Evolutionary conservation across 2,329 filamentous ascomycete genomes (phyloP).

Genomic region (Madurella fahalii): DNA sequence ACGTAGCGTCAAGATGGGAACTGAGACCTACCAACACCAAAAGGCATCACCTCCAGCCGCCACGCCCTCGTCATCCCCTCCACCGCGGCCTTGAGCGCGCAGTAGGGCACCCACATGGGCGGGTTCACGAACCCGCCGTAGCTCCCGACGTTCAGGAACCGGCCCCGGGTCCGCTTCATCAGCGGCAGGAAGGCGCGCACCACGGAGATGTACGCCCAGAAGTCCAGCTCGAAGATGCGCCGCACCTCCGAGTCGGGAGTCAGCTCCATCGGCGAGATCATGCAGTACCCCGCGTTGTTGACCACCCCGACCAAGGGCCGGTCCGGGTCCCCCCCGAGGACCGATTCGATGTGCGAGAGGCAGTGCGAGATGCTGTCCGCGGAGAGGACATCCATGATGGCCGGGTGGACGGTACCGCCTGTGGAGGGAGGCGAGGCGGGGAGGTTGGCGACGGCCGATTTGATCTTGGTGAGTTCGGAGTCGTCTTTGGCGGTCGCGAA

Average conservation of each 20-base stretch:
- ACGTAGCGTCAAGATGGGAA: not conserved
- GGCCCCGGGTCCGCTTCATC: slow-evolving; percentile 8
- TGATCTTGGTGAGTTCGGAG: slow-evolving; percentile 3
- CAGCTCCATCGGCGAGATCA: slow-evolving; percentile 14
- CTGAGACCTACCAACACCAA: slow-evolving; percentile 6
- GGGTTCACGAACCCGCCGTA: slow-evolving; percentile 11
- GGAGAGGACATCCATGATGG: slow-evolving; percentile 9
- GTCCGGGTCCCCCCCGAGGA: slow-evolving; percentile 6
- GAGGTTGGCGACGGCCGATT: not conserved
- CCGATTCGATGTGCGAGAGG: slow-evolving; percentile 1
- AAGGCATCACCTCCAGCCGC: slow-evolving; percentile 11
- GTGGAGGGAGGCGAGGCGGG: not conserved
- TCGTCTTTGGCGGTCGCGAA: slow-evolving; percentile 9
- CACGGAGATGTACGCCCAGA: slow-evolving; percentile 10
- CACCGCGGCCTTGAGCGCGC: slow-evolving; percentile 7
- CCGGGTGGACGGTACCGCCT: slow-evolving; percentile 1
- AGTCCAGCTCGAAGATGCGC: slow-evolving; percentile 11
- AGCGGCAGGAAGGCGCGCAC: slow-evolving; percentile 10
- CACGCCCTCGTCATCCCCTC: slow-evolving; percentile 9
- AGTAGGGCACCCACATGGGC: slow-evolving; percentile 11
- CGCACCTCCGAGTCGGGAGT: slow-evolving; percentile 7
- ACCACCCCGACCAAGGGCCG: slow-evolving; percentile 6
- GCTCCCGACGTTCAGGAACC: slow-evolving; percentile 8
- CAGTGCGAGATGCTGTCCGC: slow-evolving; percentile 4
- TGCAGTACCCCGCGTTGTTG: slow-evolving; percentile 13